Percentiles rank a stretch among this genome's conserved stretches.
Evolutionary conservation across 176 grass and related monocot genomes (phyloP).

Genomic region (Sorghum bicolor): DNA sequence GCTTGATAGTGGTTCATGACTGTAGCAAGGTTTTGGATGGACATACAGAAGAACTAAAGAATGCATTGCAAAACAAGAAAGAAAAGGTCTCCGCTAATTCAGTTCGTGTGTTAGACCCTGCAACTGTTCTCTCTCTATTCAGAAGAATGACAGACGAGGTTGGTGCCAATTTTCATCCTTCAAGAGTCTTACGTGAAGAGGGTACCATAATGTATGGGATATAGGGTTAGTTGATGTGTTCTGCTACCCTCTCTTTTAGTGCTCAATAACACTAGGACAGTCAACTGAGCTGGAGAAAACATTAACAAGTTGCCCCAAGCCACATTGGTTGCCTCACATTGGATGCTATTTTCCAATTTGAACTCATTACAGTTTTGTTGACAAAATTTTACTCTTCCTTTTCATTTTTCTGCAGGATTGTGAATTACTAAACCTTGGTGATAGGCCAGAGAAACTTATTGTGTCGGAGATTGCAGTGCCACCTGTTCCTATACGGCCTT

Average conservation of each 20-base stretch:
- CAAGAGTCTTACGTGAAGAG: conserved; percentile 2
- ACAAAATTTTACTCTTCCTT: not conserved
- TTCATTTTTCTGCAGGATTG: conserved; percentile 65
- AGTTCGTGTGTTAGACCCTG: conserved; percentile 49
- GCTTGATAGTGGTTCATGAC: conserved; percentile 69
- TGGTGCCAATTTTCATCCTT: conserved; percentile 11
- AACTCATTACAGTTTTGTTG: not conserved
- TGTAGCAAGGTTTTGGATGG: conserved; percentile 67
- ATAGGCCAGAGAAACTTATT: conserved; percentile 90
- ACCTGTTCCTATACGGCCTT: conserved; percentile 80
- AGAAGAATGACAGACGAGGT: conserved; percentile 87
- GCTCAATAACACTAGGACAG: too few relatives aligned
- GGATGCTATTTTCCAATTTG: not conserved
- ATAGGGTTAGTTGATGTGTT: too few relatives aligned
- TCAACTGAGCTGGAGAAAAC: not conserved
- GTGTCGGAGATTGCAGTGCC: conserved; percentile 85
- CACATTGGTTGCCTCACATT: not conserved
- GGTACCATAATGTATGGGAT: not conserved
- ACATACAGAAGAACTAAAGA: conserved; percentile 53
- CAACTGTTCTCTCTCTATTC: conserved; percentile 69
- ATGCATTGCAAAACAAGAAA: conserved; percentile 64
- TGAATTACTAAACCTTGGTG: conserved; percentile 90
- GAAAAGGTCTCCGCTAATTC: conserved; percentile 52
- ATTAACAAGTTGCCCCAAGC: not conserved
- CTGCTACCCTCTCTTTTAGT: too few relatives aligned